Evolutionary conservation across 352 stramenopile species (phyloP).

Genomic region (Globisporangium paddicum): DNA sequence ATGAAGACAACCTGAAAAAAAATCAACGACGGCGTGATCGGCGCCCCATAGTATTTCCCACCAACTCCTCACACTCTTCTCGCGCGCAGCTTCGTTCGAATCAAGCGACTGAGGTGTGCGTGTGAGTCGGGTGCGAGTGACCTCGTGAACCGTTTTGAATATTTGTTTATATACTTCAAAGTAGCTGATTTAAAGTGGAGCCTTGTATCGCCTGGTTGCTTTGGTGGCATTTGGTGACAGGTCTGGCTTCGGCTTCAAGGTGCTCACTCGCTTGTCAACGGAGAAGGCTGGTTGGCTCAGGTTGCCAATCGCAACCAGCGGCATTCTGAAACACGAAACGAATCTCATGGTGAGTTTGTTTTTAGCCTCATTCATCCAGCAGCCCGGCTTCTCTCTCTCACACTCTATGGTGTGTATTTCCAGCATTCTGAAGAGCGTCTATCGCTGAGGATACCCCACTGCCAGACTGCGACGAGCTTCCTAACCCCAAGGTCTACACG

Average conservation of each 20-base stretch:
- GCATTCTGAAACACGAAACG: background rate
- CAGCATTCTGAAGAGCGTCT: background rate
- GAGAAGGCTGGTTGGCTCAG: too few relatives aligned
- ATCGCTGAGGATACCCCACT: background rate
- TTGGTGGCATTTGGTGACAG: background rate
- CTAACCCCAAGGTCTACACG: background rate
- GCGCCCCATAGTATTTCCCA: background rate
- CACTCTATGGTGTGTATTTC: background rate
- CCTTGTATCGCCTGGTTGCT: background rate
- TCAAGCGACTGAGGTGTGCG: background rate
- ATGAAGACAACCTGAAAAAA: conserved; percentile 3
- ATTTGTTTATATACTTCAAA: conserved; percentile 39
- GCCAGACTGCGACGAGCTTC: background rate
- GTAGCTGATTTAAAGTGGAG: conserved; percentile 13
- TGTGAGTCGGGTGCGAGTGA: background rate
- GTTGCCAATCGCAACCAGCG: background rate
- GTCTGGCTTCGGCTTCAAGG: background rate
- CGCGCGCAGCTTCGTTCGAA: background rate
- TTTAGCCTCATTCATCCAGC: background rate
- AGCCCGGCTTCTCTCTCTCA: background rate
- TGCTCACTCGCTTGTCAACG: background rate
- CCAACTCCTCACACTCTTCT: background rate
- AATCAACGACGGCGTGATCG: background rate
- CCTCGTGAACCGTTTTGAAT: conserved; percentile 39
- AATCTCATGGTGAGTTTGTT: background rate